These are phyloP conservation scores for Corynascus novoguineensis DNA, from an alignment of 495 filamentous ascomycete species.

Conservation along the genomic window DNA sequence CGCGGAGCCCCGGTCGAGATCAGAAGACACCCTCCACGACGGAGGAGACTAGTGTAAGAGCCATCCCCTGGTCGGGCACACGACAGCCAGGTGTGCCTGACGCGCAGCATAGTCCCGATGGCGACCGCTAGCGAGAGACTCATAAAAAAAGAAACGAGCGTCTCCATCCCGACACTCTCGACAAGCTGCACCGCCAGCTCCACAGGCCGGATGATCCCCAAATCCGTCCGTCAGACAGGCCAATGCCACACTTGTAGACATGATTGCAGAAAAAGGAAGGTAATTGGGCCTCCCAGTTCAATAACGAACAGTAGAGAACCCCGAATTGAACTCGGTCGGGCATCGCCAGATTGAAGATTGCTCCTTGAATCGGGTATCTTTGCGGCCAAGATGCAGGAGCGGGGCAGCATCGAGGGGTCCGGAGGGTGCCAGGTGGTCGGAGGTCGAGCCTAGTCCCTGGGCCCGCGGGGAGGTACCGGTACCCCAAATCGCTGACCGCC, in stretches of 20 bases:
- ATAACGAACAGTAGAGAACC: not conserved
- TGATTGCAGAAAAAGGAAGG: not conserved
- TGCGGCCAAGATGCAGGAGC: conserved; percentile 12
- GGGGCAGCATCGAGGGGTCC: conserved; percentile 6
- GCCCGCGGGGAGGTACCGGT: conserved; percentile 26
- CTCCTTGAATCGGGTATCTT: conserved; percentile 2
- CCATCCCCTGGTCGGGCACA: conserved; percentile 1
- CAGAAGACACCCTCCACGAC: too few species aligned
- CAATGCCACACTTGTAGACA: conserved; percentile 4
- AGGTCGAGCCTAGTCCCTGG: not conserved
- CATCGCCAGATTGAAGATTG: not conserved
- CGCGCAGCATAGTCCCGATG: not conserved
- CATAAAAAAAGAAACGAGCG: not conserved
- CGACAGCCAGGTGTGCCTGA: not conserved
- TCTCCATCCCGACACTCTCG: not conserved
- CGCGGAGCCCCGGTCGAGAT: conserved; percentile 1
- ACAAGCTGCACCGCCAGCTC: not conserved
- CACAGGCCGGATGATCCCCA: conserved; percentile 13
- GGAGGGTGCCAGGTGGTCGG: conserved; percentile 1
- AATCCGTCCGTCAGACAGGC: not conserved
- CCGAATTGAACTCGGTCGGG: conserved; percentile 1
- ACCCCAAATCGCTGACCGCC: conserved; percentile 30
- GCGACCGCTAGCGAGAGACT: not conserved
- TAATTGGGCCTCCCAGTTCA: not conserved
- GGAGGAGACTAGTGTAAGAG: too few species aligned